phyloP scores from a whole-genome alignment of 2,329 filamentous ascomycete species.

The Pseudogymnoascus sp. region DNA sequence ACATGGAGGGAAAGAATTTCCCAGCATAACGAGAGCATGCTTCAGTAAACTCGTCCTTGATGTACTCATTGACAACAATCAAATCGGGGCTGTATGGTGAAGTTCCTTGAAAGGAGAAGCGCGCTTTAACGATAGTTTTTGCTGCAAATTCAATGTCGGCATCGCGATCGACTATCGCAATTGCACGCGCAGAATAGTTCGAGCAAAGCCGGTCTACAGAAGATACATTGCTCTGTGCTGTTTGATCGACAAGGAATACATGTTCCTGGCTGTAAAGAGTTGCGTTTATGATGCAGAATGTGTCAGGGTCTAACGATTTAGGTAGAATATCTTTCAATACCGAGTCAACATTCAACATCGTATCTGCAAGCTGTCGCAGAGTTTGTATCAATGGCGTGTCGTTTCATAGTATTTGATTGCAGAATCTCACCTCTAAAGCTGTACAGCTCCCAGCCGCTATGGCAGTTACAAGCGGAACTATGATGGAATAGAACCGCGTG shows the following conservation, averaged over 20 bases:
- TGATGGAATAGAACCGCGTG: conserved; percentile 41
- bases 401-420: background rate
- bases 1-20: conserved; percentile 18
- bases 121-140: conserved; percentile 44
- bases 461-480: conserved; percentile 40
- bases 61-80: conserved; percentile 59
- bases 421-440: conserved; percentile 37
- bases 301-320: conserved; percentile 40
- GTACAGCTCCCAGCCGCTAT: conserved; percentile 46
- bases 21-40: conserved; percentile 37
- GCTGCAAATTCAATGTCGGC: conserved; percentile 50
- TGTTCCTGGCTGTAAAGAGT: conserved; percentile 22
- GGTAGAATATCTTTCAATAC: conserved; percentile 33
- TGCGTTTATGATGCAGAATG: conserved; percentile 38
- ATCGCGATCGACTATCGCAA: conserved; percentile 56
- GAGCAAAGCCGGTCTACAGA: conserved; percentile 31
- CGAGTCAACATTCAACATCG: conserved; percentile 34
- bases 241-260: conserved; percentile 14
- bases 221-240: background rate
- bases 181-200: conserved; percentile 32
- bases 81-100: conserved; percentile 58
- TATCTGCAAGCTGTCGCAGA: conserved; percentile 12
- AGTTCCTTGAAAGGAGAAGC: conserved; percentile 48
- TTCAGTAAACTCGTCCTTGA: conserved; percentile 47
- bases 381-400: background rate